Evolutionary conservation across 306 rosid species (phyloP).

Genomic region (Pterocarpus santalinus): DNA sequence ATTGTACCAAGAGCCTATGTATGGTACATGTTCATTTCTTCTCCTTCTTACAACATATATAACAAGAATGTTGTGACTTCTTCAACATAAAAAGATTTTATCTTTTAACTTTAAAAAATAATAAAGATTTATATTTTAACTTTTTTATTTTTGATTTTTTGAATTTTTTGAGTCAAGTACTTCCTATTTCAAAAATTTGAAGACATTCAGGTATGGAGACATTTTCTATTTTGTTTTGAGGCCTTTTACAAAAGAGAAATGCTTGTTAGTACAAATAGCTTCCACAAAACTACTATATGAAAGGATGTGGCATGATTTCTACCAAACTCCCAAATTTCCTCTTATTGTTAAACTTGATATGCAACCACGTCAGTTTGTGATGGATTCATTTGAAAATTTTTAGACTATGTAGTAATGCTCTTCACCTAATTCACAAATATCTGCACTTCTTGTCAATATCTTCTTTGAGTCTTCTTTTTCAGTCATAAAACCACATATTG

Average conservation of each 20-base stretch:
- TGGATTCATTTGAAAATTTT: background rate
- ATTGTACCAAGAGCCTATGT: background rate
- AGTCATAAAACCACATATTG: background rate
- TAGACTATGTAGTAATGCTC: background rate
- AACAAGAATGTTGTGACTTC: slow-evolving; percentile 11
- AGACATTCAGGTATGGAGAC: slow-evolving; percentile 7
- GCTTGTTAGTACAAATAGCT: background rate
- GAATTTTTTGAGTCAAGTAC: slow-evolving; percentile 18
- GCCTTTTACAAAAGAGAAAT: background rate
- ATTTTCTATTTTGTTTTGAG: slow-evolving; percentile 22
- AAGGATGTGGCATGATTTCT: background rate
- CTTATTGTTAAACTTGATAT: background rate
- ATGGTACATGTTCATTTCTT: slow-evolving; percentile 24
- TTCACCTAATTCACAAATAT: slow-evolving; percentile 7
- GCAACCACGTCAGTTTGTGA: background rate
- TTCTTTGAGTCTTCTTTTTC: slow-evolving; percentile 11
- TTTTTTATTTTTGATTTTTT: background rate
- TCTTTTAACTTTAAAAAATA: slow-evolving; percentile 12
- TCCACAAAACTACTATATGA: background rate
- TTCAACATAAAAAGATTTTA: slow-evolving; percentile 13
- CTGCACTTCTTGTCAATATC: slow-evolving; percentile 18
- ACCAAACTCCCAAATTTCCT: background rate
- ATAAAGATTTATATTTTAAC: slow-evolving; percentile 1
- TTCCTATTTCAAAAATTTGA: slow-evolving; percentile 26
- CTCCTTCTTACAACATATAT: slow-evolving; percentile 11